Evolutionary conservation across 1,139 yeast species (phyloP).

Genomic region (Yamadazyma trypodendri): DNA sequence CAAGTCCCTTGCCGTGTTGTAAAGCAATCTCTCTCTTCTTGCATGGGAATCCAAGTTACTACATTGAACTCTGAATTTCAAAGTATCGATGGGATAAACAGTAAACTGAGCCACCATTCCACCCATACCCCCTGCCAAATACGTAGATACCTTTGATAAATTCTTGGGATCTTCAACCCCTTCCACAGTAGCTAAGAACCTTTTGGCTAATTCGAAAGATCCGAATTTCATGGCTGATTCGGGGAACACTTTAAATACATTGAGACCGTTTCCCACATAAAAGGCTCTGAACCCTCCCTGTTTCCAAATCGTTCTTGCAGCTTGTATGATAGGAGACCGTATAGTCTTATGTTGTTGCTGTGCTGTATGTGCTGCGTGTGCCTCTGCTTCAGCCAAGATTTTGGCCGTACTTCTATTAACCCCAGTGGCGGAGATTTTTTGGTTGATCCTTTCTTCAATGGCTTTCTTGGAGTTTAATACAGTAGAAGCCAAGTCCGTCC

Average conservation of each 20-base stretch:
- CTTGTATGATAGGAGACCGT: constrained; percentile 72
- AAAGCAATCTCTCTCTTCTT: constrained; percentile 59
- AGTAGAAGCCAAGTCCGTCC: constrained; percentile 77
- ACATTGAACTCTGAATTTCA: constrained; percentile 82
- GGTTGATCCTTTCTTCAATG: constrained; percentile 43
- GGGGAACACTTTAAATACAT: constrained; percentile 92
- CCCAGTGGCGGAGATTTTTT: constrained; percentile 10
- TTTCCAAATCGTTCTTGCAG: constrained; percentile 76
- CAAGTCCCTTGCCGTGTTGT: constrained; percentile 73
- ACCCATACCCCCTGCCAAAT: constrained; percentile 92
- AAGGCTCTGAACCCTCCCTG: constrained; percentile 88
- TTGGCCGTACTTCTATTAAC: constrained; percentile 28
- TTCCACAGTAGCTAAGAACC: constrained; percentile 70
- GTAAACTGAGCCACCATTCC: constrained; percentile 92
- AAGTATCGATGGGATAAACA: constrained; percentile 94
- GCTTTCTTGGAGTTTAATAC: constrained; percentile 56
- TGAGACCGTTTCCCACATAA: constrained; percentile 93
- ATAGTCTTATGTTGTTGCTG: constrained; percentile 33
- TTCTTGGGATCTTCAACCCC: constrained; percentile 73
- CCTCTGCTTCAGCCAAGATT: constrained; percentile 33
- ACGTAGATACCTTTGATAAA: constrained; percentile 75
- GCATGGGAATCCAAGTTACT: constrained; percentile 62
- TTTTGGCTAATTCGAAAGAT: constrained; percentile 84
- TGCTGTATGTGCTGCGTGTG: constrained; percentile 16
- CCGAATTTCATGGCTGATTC: constrained; percentile 98